Percentiles rank a stretch among this genome's conserved stretches.
phyloP scores from a whole-genome alignment of 495 filamentous ascomycete species.

The Aspergillus sparsus region DNA sequence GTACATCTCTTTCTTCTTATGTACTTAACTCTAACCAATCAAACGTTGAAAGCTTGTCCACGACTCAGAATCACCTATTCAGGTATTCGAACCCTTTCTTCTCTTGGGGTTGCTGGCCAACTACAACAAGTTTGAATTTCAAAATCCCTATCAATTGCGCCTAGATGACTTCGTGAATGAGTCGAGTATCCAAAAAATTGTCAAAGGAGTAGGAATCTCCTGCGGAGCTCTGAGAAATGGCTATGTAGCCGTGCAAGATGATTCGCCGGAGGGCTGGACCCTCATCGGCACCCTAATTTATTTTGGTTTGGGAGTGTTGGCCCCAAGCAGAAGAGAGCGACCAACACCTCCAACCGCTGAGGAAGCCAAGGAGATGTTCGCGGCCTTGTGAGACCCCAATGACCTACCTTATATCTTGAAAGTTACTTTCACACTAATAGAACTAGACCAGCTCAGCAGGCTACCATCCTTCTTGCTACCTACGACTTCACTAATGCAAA shows the following conservation, averaged over 20 bases:
- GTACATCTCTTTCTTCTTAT: not conserved
- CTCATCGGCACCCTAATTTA: constrained; percentile 76
- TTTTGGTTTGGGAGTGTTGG: constrained; percentile 78
- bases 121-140: constrained; percentile 99
- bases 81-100: constrained; percentile 73
- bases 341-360: constrained; percentile 60
- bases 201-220: constrained; percentile 68
- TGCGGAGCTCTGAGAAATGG: constrained; percentile 65
- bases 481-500: constrained; percentile 96
- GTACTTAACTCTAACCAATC: not conserved
- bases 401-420: constrained; percentile 19
- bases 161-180: constrained; percentile 99
- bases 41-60: constrained; percentile 70
- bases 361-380: constrained; percentile 76
- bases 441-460: constrained; percentile 71
- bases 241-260: constrained; percentile 90
- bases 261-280: constrained; percentile 88
- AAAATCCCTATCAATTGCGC: constrained; percentile 92
- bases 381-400: constrained; percentile 53
- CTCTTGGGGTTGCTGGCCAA: constrained; percentile 90
- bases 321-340: constrained; percentile 62
- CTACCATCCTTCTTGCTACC: constrained; percentile 75
- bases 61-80: constrained; percentile 64
- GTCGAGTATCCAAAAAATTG: constrained; percentile 76
- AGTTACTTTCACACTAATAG: constrained; percentile 16